These are phyloP conservation scores for Trametes hirsuta DNA, from an alignment of 1,284 basidiomycete species.

Conservation along the genomic window DNA sequence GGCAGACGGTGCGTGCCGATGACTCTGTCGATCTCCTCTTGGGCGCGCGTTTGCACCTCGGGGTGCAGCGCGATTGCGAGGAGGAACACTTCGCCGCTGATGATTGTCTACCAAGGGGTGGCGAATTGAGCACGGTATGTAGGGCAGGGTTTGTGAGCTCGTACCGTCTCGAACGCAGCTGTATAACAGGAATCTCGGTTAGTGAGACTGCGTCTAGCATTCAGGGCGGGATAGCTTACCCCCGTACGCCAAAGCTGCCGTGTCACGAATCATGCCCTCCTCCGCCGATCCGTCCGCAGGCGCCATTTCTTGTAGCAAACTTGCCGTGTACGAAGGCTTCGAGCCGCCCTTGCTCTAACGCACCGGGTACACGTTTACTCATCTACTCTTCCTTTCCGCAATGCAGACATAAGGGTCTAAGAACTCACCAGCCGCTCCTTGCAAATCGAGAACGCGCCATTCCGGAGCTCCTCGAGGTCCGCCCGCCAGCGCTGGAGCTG, in stretches of 20 bases:
- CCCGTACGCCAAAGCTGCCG: constrained; percentile 11
- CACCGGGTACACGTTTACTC: not conserved
- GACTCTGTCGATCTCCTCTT: constrained; percentile 13
- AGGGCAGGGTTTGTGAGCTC: not conserved
- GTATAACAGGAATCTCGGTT: not conserved
- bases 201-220: too few species aligned
- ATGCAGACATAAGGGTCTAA: not conserved
- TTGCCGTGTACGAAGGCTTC: constrained; percentile 8
- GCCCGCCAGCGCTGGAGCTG: constrained; percentile 3
- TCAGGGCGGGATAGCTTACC: not conserved
- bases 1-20: constrained; percentile 12
- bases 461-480: constrained; percentile 5
- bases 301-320: constrained; percentile 8
- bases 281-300: not conserved
- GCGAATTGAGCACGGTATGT: not conserved
- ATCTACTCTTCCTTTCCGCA: not conserved
- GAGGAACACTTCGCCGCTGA: constrained; percentile 9
- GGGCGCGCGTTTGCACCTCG: constrained; percentile 4
- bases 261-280: constrained; percentile 12
- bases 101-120: not conserved
- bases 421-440: constrained; percentile 3
- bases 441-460: not conserved
- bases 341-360: constrained; percentile 6
- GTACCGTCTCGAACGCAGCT: constrained; percentile 6
- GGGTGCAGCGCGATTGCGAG: constrained; percentile 9